phyloP scores from a whole-genome alignment of 2,329 filamentous ascomycete species.

The Aspergillus novoparasiticus region DNA sequence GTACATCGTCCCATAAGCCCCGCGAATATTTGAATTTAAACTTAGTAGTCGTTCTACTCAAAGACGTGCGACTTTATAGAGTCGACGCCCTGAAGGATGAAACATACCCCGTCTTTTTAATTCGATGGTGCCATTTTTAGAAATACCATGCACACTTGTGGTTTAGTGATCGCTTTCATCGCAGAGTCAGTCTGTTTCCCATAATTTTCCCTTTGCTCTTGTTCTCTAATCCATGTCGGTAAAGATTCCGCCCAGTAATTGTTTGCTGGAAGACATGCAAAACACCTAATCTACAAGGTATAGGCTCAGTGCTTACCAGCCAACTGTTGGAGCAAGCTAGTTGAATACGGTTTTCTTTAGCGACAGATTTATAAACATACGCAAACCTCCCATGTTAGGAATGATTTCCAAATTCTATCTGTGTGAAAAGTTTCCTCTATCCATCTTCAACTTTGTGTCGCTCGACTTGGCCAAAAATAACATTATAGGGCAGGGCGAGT shows the following conservation, averaged over 20 bases:
- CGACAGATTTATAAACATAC: background rate
- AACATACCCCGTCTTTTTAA: background rate
- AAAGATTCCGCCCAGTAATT: background rate
- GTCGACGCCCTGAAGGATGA: background rate
- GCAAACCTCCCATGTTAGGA: background rate
- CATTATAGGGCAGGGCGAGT: background rate
- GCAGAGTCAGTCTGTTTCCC: background rate
- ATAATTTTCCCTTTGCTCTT: background rate
- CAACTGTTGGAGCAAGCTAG: background rate
- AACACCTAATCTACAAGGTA: background rate
- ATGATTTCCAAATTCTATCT: background rate
- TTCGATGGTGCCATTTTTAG: background rate
- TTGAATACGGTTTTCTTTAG: background rate
- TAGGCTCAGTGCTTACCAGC: background rate
- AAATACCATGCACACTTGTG: background rate
- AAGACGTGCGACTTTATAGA: background rate
- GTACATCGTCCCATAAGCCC: constrained; percentile 16
- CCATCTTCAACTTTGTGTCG: background rate
- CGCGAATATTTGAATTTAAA: constrained; percentile 18
- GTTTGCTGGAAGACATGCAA: background rate
- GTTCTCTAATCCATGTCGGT: background rate
- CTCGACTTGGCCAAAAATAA: constrained; percentile 13
- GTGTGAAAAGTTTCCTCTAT: background rate
- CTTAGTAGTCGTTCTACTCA: constrained; percentile 15
- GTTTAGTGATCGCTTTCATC: background rate